phyloP scores from a whole-genome alignment of 768 basidiomycete genomes.

The Tricholoma bakamatsutake region DNA sequence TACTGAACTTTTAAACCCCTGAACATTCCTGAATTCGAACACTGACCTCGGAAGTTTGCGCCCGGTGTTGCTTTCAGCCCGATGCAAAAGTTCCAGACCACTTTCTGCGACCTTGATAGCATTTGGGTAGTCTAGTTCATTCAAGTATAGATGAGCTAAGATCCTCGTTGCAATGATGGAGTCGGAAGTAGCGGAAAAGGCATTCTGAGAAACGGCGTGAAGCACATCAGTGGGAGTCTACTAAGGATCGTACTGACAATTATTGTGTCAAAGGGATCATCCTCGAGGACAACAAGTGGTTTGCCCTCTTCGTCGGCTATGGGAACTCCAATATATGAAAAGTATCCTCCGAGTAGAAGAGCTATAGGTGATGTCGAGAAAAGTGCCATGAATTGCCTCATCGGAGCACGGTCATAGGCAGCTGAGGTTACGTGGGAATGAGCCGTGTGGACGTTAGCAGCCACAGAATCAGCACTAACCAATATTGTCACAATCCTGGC shows the following conservation, averaged over 20 bases:
- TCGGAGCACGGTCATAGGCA: conserved; percentile 48
- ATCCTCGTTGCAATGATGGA: conserved; percentile 67
- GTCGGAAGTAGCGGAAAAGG: conserved; percentile 41
- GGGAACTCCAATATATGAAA: conserved; percentile 49
- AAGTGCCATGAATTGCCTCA: conserved; percentile 56
- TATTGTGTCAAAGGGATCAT: conserved; percentile 56
- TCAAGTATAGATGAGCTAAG: conserved; percentile 56
- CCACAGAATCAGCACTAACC: conserved; percentile 36
- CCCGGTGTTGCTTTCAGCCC: conserved; percentile 52
- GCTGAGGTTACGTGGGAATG: conserved; percentile 30
- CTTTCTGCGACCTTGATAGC: conserved; percentile 67
- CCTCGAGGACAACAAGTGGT: conserved; percentile 28
- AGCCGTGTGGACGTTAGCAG: conserved; percentile 1
- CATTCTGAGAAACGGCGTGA: conserved; percentile 37
- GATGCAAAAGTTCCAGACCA: conserved; percentile 52
- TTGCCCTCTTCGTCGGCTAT: conserved; percentile 38
- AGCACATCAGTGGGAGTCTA: conserved; percentile 5
- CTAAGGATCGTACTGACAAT: conserved; percentile 40
- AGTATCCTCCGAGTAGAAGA: conserved; percentile 59
- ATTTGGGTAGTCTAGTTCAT: conserved; percentile 69
- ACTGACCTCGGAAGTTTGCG: conserved; percentile 45
- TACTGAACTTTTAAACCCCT: neutral
- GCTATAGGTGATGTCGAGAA: conserved; percentile 61
- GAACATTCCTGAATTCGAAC: neutral
- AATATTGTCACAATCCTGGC: conserved; percentile 58